Conservation (phyloP, 1,139 yeast species). For the Zygosaccharomyces sapae region DNA sequence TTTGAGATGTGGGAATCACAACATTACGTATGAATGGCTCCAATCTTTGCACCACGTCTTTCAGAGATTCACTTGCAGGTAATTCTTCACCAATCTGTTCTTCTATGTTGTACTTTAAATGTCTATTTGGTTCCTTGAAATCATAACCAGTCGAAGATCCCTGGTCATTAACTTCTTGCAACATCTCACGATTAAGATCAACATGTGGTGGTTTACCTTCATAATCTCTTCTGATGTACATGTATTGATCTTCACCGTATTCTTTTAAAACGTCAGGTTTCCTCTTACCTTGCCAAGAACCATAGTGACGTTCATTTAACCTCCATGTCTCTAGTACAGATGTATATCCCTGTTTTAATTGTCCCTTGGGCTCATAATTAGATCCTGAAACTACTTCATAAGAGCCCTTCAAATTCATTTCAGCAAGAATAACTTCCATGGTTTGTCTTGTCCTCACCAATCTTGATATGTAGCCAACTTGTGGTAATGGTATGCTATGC, state of each 20-base stretch:
- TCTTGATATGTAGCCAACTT: conserved; percentile 59
- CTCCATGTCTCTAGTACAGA: conserved; percentile 52
- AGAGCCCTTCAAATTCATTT: conserved; percentile 35
- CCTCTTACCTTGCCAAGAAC: conserved; percentile 64
- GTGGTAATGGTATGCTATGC: conserved; percentile 40
- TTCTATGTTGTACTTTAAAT: conserved; percentile 35
- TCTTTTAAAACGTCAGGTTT: conserved; percentile 50
- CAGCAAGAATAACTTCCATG: conserved; percentile 54
- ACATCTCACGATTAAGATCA: conserved; percentile 34
- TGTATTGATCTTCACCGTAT: conserved; percentile 57
- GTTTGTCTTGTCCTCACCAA: conserved; percentile 64
- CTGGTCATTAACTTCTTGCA: conserved; percentile 30
- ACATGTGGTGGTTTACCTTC: conserved; percentile 64
- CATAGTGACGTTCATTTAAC: conserved; percentile 75
- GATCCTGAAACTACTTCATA: conserved; percentile 24
- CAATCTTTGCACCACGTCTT: conserved; percentile 60
- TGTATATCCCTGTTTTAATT: conserved; percentile 13
- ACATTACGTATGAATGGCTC: conserved; percentile 49
- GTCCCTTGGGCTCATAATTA: conserved; percentile 11
- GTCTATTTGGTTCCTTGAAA: conserved; percentile 37
- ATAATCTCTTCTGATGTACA: conserved; percentile 63
- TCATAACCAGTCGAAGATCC: conserved; percentile 35
- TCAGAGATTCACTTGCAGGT: conserved; percentile 67
- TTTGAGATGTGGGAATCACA: conserved; percentile 40
- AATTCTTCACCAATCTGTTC: conserved; percentile 40